Evolutionary conservation across 2,329 filamentous ascomycete species (phyloP), one percentile per base, ranked within the genome.

Genomic region (Aspergillus novofumigatus): DNA sequence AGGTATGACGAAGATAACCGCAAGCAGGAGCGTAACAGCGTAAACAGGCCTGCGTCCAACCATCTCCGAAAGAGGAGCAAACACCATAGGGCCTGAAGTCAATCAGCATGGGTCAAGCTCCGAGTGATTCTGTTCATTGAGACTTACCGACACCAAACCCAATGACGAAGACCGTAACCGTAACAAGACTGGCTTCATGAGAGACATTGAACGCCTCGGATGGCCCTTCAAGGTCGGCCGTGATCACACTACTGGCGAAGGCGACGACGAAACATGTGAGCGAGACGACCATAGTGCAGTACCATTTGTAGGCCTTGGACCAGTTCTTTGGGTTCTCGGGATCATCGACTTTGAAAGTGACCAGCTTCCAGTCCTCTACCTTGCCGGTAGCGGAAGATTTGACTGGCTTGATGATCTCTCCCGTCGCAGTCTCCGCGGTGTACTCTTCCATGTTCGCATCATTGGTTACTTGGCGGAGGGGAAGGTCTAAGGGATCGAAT

Each of bases 281-380:
- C 1, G 91, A 89, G 0, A 96, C 90, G 17, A 91, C 85, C 87
- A 95, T 91, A 25, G 91, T 96, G 68, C 85, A 87, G 67, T 87
- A 90, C 90, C 90, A 93, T 75, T 92, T 94, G 72, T 79, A 88
- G 1, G 75, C 78, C 72, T 91, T 91, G 56, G 82, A 85, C 89
- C 89, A 94, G 73, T 93, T 94, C 80, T 93, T 93, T 0, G 91
- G 90, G 67, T 93, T 93, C 62, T 87, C 88, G 0, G 84, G 83
- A 69, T 94, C 90, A 57, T 86, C 77, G 2, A 86, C 81, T 3
- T 80, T 83, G 68, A 94, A 96, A 0, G 87, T 89, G 35, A 90
- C 86, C 9, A 90, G 77, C 57, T 86, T 84, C 68, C 83, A 86
- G 29, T 80, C 74, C 62, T 80, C 75, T n/a, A 78, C 70, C 53